Evolutionary conservation across 768 basidiomycete species (phyloP).

Genomic region (Roridomyces roridus): DNA sequence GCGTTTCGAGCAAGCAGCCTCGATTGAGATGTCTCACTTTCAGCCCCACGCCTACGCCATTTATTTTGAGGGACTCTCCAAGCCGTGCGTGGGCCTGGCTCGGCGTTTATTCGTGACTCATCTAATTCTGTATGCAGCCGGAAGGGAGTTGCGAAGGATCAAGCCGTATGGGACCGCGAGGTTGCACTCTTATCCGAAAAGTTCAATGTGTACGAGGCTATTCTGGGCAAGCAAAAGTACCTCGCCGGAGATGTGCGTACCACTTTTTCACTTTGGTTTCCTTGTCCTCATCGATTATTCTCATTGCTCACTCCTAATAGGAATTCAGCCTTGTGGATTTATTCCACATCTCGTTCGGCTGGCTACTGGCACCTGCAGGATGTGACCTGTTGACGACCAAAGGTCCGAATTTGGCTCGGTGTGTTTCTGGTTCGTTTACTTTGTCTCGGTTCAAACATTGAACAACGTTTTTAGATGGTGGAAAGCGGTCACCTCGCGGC

Average conservation of each 20-base stretch:
- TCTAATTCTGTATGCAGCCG: background rate
- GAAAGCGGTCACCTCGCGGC: no score
- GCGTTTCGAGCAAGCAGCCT: constrained; percentile 32
- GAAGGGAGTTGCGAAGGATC: background rate
- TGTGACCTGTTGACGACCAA: constrained; percentile 29
- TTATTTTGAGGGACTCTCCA: background rate
- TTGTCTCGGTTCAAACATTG: no score
- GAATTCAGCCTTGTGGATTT: constrained; percentile 56
- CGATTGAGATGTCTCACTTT: constrained; percentile 10
- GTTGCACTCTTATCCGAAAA: background rate
- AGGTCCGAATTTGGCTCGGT: constrained; percentile 44
- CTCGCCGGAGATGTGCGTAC: constrained; percentile 10
- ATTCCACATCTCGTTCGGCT: constrained; percentile 47
- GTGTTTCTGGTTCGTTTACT: no score
- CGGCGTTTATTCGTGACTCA: constrained; percentile 40
- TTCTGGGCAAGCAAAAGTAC: constrained; percentile 14
- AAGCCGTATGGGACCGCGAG: background rate
- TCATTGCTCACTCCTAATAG: constrained; percentile 16
- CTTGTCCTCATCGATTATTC: background rate
- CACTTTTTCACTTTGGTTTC: background rate
- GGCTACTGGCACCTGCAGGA: constrained; percentile 3
- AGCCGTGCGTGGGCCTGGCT: constrained; percentile 17
- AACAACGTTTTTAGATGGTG: no score
- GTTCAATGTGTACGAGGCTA: constrained; percentile 14
- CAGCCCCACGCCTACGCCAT: background rate